These are phyloP conservation scores for Rhodamnia rubescens DNA, from an alignment of 345 rosid species.

Conservation along the genomic window DNA sequence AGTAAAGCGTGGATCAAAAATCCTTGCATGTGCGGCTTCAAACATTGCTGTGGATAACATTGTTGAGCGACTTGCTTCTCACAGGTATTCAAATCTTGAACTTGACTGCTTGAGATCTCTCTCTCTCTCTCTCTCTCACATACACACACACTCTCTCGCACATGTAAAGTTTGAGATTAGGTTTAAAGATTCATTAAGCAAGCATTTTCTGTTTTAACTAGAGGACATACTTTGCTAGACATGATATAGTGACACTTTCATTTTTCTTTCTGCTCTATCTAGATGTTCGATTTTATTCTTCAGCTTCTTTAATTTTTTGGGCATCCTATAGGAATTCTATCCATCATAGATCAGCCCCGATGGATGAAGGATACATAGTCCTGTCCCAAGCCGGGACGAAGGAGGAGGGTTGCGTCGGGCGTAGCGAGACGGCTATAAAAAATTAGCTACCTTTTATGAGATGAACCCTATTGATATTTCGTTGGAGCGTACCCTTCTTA, in stretches of 20 bases:
- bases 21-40: conserved; percentile 97
- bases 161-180: background rate
- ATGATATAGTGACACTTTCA: background rate
- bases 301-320: background rate
- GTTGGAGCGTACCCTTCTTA: too few relatives aligned
- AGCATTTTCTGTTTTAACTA: background rate
- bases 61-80: conserved; percentile 88
- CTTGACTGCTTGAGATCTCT: background rate
- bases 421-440: too few relatives aligned
- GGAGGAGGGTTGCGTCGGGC: too few relatives aligned
- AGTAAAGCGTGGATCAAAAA: conserved; percentile 89
- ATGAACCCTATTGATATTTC: too few relatives aligned
- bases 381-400: too few relatives aligned
- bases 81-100: conserved; percentile 36
- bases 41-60: conserved; percentile 98
- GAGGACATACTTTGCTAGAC: background rate
- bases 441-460: too few relatives aligned
- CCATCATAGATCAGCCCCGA: background rate
- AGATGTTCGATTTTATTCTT: background rate
- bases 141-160: too few relatives aligned
- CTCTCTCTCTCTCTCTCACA: background rate
- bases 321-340: background rate
- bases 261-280: background rate
- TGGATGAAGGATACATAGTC: too few relatives aligned
- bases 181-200: background rate